Conservation (phyloP, 306 rosid genomes). For the Senna tora region DNA sequence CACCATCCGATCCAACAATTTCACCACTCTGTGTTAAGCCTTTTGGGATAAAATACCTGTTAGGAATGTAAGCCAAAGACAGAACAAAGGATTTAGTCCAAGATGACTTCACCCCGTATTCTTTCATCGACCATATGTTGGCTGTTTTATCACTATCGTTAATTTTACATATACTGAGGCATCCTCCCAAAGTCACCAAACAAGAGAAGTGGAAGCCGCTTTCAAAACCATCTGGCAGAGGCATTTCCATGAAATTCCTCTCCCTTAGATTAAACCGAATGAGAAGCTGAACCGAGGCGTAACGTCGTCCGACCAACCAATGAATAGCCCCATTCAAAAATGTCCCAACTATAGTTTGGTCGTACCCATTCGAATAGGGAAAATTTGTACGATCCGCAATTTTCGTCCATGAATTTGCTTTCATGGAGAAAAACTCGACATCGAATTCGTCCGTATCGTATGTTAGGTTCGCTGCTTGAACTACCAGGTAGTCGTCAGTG, state of each 20-base stretch:
- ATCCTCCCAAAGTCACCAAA: background rate
- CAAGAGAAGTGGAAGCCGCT: too few relatives aligned
- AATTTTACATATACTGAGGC: too few relatives aligned
- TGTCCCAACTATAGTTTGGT: background rate
- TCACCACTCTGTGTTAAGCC: slow-evolving; percentile 27
- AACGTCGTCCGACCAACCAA: background rate
- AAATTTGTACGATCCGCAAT: background rate
- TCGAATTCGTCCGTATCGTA: too few relatives aligned
- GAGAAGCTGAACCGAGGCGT: too few relatives aligned
- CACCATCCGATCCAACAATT: background rate
- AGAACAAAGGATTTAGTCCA: too few relatives aligned
- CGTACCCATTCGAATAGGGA: background rate
- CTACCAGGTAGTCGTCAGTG: too few relatives aligned
- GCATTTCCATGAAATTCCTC: too few relatives aligned
- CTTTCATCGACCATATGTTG: slow-evolving; percentile 5
- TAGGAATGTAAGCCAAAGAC: too few relatives aligned
- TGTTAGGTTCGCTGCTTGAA: too few relatives aligned
- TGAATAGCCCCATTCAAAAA: slow-evolving; percentile 23
- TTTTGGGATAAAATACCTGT: background rate
- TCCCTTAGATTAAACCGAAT: too few relatives aligned
- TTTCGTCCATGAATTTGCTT: background rate
- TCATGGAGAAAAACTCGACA: background rate
- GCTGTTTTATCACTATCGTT: too few relatives aligned
- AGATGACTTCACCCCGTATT: too few relatives aligned
- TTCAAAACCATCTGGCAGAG: background rate